phyloP scores from a whole-genome alignment of 2,329 filamentous ascomycete species.

The Chlorencoelia australis region DNA sequence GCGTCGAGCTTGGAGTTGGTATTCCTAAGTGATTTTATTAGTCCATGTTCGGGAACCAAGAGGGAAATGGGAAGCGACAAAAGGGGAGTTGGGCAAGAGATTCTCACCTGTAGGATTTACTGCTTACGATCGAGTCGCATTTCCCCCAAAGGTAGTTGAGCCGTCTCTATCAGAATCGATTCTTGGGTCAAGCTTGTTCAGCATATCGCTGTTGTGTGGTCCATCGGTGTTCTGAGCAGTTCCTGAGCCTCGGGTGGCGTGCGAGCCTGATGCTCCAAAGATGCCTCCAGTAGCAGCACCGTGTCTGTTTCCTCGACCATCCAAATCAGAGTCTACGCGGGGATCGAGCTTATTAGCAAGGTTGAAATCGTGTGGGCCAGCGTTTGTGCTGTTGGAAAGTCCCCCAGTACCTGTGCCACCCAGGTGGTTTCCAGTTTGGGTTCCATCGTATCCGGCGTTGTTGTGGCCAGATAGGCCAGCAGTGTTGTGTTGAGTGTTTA shows the following conservation, averaged over 20 bases:
- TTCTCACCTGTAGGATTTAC: no score
- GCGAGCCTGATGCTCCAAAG: conserved; percentile 24
- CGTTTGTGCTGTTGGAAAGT: conserved; percentile 25
- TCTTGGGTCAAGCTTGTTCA: conserved; percentile 44
- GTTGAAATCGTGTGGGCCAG: conserved; percentile 28
- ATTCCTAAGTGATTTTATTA: no score
- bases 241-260: conserved; percentile 24
- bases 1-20: no score
- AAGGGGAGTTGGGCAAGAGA: no score
- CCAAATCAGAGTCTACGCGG: conserved; percentile 41
- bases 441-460: conserved; percentile 2
- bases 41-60: no score
- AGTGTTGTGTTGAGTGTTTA: conserved; percentile 7
- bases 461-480: conserved; percentile 1
- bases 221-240: conserved; percentile 37
- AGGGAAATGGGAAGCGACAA: no score
- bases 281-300: conserved; percentile 17
- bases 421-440: conserved; percentile 1
- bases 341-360: conserved; percentile 40
- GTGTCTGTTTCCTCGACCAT: conserved; percentile 31
- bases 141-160: conserved; percentile 42
- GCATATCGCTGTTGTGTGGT: conserved; percentile 41
- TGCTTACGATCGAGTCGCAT: no score
- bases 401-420: conserved; percentile 14
- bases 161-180: conserved; percentile 47